These are phyloP conservation scores for Aphanomyces cochlioides DNA, from an alignment of 352 stramenopile species.

Conservation along the genomic window DNA sequence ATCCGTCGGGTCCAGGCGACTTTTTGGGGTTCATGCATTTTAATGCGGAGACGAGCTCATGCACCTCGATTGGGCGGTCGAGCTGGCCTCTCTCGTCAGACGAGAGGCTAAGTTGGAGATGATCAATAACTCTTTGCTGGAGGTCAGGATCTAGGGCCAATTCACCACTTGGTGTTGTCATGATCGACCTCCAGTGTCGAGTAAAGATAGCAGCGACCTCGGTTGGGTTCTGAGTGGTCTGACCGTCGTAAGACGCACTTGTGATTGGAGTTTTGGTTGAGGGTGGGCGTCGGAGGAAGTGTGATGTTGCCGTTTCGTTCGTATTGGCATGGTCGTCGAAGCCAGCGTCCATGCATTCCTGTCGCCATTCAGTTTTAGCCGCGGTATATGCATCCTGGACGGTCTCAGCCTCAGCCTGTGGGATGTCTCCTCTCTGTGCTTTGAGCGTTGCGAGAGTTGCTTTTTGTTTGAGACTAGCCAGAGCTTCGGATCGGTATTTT, in stretches of 20 bases:
- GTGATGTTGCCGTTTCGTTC: background rate
- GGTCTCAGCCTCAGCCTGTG: too few relatives aligned
- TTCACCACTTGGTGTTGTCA: background rate
- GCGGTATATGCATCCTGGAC: too few relatives aligned
- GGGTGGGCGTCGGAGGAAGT: background rate
- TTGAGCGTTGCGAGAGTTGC: too few relatives aligned
- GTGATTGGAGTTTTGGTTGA: background rate
- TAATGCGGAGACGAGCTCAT: background rate
- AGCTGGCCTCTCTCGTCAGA: too few relatives aligned
- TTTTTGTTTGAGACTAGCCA: too few relatives aligned
- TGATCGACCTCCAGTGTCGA: constrained; percentile 2
- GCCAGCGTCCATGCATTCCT: background rate
- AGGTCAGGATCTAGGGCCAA: background rate
- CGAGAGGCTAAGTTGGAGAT: background rate
- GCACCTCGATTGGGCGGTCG: too few relatives aligned
- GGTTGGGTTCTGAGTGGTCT: background rate
- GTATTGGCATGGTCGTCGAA: background rate
- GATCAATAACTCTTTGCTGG: background rate
- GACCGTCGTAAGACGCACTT: background rate
- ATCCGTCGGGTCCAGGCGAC: constrained; percentile 27
- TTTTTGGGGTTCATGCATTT: constrained; percentile 1
- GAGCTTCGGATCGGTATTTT: background rate
- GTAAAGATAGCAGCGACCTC: background rate
- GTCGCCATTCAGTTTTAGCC: background rate
- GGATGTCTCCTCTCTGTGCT: too few relatives aligned